Conservation (phyloP, 2,329 filamentous ascomycete genomes). For the Tolypocladium inflatum region DNA sequence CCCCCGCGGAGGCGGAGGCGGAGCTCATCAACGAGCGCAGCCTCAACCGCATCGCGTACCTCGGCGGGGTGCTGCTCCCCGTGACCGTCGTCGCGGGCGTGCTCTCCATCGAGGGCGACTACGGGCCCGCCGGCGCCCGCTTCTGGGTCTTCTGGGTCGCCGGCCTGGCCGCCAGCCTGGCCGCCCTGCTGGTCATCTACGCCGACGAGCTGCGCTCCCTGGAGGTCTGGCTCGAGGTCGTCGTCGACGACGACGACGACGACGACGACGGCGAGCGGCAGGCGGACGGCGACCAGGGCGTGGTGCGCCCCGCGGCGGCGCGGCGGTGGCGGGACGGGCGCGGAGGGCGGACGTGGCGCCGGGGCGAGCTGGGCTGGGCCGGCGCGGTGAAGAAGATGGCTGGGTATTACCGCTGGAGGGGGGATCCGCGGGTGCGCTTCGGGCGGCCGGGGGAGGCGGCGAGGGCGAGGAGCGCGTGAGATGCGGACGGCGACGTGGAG, state of each 20-base stretch:
- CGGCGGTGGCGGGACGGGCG: background rate
- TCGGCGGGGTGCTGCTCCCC: slow-evolving; percentile 39
- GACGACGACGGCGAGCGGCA: background rate
- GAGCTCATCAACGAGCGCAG: slow-evolving; percentile 23
- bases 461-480: background rate
- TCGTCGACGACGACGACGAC: slow-evolving; percentile 8
- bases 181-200: slow-evolving; percentile 35
- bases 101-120: slow-evolving; percentile 36
- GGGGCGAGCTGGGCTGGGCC: background rate
- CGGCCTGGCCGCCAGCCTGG: slow-evolving; percentile 24
- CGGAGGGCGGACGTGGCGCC: background rate
- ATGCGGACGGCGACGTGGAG: background rate
- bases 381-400: background rate
- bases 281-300: background rate
- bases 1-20: slow-evolving; percentile 4
- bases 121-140: slow-evolving; percentile 26
- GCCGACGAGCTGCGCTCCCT: slow-evolving; percentile 35
- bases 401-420: background rate
- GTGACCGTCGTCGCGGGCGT: slow-evolving; percentile 37
- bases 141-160: slow-evolving; percentile 43
- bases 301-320: background rate
- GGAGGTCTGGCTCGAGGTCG: slow-evolving; percentile 37
- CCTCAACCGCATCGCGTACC: slow-evolving; percentile 38
- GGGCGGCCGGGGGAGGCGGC: background rate
- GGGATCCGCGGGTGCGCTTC: background rate